These are phyloP conservation scores for Quercus ilex DNA, from an alignment of 306 rosid genomes.

Conservation along the genomic window DNA sequence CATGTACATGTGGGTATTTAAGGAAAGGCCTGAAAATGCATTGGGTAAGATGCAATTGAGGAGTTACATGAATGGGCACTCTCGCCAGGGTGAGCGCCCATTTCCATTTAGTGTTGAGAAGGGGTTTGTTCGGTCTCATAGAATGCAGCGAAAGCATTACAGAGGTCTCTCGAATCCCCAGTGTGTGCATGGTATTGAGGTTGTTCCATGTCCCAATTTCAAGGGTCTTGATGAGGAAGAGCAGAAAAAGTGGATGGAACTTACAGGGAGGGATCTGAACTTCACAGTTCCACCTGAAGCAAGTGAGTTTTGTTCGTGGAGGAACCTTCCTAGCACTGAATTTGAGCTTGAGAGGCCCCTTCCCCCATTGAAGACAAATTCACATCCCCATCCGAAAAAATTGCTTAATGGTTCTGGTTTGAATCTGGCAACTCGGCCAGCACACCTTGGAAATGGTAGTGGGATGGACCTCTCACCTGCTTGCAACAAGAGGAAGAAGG, in stretches of 20 bases:
- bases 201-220: constrained; percentile 28
- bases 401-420: constrained; percentile 33
- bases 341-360: constrained; percentile 36
- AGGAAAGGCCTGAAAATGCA: constrained; percentile 44
- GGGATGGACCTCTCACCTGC: constrained; percentile 29
- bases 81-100: constrained; percentile 38
- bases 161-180: constrained; percentile 44
- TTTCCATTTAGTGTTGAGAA: constrained; percentile 38
- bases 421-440: constrained; percentile 24
- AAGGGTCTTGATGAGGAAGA: constrained; percentile 38
- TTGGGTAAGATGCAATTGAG: constrained; percentile 45
- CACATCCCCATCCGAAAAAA: constrained; percentile 24
- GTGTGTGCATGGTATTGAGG: constrained; percentile 38
- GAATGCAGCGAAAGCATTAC: constrained; percentile 45
- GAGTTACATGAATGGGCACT: constrained; percentile 46
- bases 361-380: constrained; percentile 19
- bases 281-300: constrained; percentile 35
- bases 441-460: constrained; percentile 23
- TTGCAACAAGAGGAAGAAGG: constrained; percentile 41
- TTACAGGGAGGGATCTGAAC: constrained; percentile 39
- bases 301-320: constrained; percentile 31
- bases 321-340: constrained; percentile 38
- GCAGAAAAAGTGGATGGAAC: constrained; percentile 39
- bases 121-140: constrained; percentile 35
- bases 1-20: constrained; percentile 46